Percentiles rank a stretch among this genome's conserved stretches.
These are phyloP conservation scores for Pseudophaeomoniella oleicola DNA, from an alignment of 2,329 filamentous ascomycete species.

Conservation along the genomic window DNA sequence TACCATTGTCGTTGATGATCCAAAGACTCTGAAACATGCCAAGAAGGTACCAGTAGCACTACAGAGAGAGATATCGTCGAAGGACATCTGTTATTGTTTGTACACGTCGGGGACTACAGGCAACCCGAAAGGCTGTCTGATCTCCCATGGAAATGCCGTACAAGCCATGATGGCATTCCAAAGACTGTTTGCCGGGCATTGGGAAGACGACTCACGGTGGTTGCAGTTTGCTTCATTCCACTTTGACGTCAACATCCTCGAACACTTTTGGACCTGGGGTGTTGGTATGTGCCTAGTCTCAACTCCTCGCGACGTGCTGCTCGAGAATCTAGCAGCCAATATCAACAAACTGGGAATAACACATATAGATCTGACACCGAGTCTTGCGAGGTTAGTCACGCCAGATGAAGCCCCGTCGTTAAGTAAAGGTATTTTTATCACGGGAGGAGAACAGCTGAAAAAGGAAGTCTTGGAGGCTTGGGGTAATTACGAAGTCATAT, in stretches of 20 bases:
- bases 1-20: constrained; percentile 32
- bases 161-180: constrained; percentile 84
- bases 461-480: constrained; percentile 80
- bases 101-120: constrained; percentile 84
- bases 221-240: constrained; percentile 89
- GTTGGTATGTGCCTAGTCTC: constrained; percentile 74
- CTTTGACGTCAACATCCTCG: constrained; percentile 84
- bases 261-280: constrained; percentile 93
- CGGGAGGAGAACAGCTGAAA: constrained; percentile 74
- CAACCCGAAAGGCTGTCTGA: constrained; percentile 72
- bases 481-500: constrained; percentile 67
- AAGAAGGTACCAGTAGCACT: constrained; percentile 19
- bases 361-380: constrained; percentile 84
- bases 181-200: constrained; percentile 59
- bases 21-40: constrained; percentile 20
- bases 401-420: constrained; percentile 70
- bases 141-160: constrained; percentile 77
- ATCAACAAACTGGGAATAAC: constrained; percentile 64
- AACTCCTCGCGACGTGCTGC: constrained; percentile 68
- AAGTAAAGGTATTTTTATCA: constrained; percentile 78
- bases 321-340: constrained; percentile 63
- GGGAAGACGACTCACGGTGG: constrained; percentile 62
- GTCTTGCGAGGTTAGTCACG: constrained; percentile 61
- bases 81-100: constrained; percentile 62
- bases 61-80: constrained; percentile 22